Conservation (phyloP, 352 stramenopile species). For the Pythium phragmitis region DNA sequence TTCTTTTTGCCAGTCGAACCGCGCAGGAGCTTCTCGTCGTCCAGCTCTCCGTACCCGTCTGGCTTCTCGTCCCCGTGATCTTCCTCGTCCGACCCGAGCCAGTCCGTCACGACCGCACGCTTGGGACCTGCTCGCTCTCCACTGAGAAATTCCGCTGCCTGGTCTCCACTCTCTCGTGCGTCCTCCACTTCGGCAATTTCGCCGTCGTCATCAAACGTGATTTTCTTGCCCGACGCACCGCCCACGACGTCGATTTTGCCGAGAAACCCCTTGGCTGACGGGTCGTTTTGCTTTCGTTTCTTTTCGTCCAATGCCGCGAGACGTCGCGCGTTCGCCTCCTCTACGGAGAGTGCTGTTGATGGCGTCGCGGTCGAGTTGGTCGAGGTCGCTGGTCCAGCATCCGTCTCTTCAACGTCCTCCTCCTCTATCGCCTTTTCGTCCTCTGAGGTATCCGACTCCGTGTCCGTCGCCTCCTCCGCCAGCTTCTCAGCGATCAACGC, state of each 20-base stretch:
- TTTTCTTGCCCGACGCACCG: constrained; percentile 49
- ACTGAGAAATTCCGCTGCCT: too few species aligned
- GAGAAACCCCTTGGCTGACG: constrained; percentile 24
- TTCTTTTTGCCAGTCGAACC: constrained; percentile 1
- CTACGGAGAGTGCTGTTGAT: constrained; percentile 16
- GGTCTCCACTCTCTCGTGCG: neutral
- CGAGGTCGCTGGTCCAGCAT: too few species aligned
- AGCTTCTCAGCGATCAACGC: constrained; percentile 8
- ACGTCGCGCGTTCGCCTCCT: constrained; percentile 40
- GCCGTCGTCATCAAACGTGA: constrained; percentile 72
- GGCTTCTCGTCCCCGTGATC: constrained; percentile 35
- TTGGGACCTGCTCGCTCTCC: constrained; percentile 14
- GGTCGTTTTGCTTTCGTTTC: constrained; percentile 32
- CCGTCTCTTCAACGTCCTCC: constrained; percentile 3
- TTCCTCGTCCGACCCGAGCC: constrained; percentile 63
- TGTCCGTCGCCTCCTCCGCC: neutral
- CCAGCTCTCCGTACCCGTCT: constrained; percentile 25
- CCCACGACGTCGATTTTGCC: constrained; percentile 37
- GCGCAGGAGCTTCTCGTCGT: constrained; percentile 25
- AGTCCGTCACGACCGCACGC: constrained; percentile 34
- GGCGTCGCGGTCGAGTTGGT: neutral
- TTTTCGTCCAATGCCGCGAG: constrained; percentile 59
- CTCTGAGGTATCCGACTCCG: constrained; percentile 22
- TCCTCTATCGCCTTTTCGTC: constrained; percentile 20
- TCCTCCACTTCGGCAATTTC: constrained; percentile 50